A percentile compares a stretch with the other conserved stretches of the same genome.
These are phyloP conservation scores for Beauveria brongniartii DNA, from an alignment of 2,329 filamentous ascomycete genomes.

Conservation along the genomic window DNA sequence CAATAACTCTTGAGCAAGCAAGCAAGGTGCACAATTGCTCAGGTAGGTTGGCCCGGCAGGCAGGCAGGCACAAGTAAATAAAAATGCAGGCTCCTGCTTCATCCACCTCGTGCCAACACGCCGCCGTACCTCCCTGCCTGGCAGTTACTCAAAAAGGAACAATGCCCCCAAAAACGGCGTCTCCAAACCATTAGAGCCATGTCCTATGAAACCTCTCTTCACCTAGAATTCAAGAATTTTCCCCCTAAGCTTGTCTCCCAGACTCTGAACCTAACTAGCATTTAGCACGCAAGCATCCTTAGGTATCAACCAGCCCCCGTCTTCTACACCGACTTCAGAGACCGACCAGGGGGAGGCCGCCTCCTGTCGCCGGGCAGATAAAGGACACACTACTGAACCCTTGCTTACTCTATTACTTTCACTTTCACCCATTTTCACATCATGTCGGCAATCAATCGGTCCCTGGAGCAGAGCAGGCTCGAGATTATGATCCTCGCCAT, in stretches of 20 bases:
- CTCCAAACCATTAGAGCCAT: not conserved
- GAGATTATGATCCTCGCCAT: conserved; percentile 28
- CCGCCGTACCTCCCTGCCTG: conserved; percentile 1
- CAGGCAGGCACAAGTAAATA: conserved; percentile 6
- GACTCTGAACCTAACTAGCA: conserved; percentile 2
- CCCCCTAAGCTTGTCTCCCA: conserved; percentile 1
- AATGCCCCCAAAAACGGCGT: not conserved
- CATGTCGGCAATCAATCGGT: conserved; percentile 15
- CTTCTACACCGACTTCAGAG: conserved; percentile 11
- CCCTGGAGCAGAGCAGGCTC: conserved; percentile 21
- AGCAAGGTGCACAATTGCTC: not conserved
- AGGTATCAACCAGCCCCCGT: conserved; percentile 7
- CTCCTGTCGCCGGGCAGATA: not conserved
- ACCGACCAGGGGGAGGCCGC: conserved; percentile 3
- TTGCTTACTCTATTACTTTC: not conserved
- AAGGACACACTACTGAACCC: not conserved
- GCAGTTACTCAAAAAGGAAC: not conserved
- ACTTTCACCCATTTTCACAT: not conserved
- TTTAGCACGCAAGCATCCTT: conserved; percentile 2
- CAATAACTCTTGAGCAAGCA: not conserved
- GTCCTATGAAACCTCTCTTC: not conserved
- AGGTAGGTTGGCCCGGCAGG: not conserved
- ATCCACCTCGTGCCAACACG: not conserved
- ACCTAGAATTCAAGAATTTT: not conserved
- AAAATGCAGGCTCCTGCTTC: conserved; percentile 4